Conservation (phyloP, 805 yeast species). For the Candida multigemmis region DNA sequence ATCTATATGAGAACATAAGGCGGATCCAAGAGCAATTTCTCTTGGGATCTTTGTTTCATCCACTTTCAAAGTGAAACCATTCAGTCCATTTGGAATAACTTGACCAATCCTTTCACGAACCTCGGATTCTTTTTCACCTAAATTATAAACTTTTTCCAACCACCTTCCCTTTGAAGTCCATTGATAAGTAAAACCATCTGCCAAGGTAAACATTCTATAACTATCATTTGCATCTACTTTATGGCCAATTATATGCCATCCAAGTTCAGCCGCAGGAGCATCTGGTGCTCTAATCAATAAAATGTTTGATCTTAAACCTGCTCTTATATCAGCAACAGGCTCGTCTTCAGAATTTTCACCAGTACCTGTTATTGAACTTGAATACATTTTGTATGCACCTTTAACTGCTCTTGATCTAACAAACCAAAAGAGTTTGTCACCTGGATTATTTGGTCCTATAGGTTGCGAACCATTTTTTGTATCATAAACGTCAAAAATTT, state of each 20-base stretch:
- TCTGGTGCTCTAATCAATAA: conserved; percentile 42
- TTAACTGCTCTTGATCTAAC: conserved; percentile 58
- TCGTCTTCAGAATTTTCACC: conserved; percentile 43
- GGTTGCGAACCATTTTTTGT: conserved; percentile 28
- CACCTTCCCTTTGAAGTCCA: conserved; percentile 56
- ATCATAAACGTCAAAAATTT: conserved; percentile 45
- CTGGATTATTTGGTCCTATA: conserved; percentile 32
- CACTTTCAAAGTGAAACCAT: conserved; percentile 46
- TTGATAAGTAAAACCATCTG: conserved; percentile 54
- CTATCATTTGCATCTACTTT: conserved; percentile 53
- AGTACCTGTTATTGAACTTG: conserved; percentile 27
- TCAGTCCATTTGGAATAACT: conserved; percentile 41
- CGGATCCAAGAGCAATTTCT: conserved; percentile 51
- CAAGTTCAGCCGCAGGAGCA: conserved; percentile 45
- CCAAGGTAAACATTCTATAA: conserved; percentile 50
- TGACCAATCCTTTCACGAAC: conserved; percentile 56
- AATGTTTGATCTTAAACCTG: conserved; percentile 54
- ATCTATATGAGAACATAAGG: conserved; percentile 52
- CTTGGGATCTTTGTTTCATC: conserved; percentile 49
- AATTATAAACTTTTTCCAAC: conserved; percentile 47
- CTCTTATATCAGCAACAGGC: conserved; percentile 51
- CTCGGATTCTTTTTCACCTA: conserved; percentile 58
- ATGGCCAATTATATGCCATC: conserved; percentile 56
- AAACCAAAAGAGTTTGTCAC: conserved; percentile 41
- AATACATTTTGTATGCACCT: conserved; percentile 55